Percentiles rank a stretch among this genome's conserved stretches.
Evolutionary conservation across 257 asterid species (phyloP).

Genomic region (Perilla frutescens): DNA sequence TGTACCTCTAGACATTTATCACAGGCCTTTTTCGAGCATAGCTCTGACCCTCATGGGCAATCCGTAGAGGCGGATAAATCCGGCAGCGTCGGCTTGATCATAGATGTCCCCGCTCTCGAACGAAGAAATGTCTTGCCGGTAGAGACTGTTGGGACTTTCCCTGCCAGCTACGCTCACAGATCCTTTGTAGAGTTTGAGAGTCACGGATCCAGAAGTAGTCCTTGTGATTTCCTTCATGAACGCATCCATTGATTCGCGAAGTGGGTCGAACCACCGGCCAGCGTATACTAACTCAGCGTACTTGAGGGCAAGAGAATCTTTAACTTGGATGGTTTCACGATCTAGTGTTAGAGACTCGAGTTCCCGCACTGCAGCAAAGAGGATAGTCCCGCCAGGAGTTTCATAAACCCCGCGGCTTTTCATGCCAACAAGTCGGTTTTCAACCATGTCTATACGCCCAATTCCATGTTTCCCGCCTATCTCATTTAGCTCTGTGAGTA

Average conservation of each 20-base stretch:
- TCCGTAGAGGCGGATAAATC: constrained; percentile 86
- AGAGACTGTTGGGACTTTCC: constrained; percentile 76
- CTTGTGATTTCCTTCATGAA: constrained; percentile 91
- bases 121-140: constrained; percentile 87
- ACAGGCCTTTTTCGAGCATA: constrained; percentile 69
- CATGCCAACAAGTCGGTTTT: constrained; percentile 92
- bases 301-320: constrained; percentile 87
- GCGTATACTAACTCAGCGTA: constrained; percentile 89
- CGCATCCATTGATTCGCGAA: constrained; percentile 87
- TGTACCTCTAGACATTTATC: constrained; percentile 20
- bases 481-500: constrained; percentile 76
- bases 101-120: constrained; percentile 91
- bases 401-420: constrained; percentile 97
- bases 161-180: constrained; percentile 68
- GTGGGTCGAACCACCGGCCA: constrained; percentile 95
- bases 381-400: constrained; percentile 95
- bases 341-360: constrained; percentile 96
- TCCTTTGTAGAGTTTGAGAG: constrained; percentile 86
- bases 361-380: constrained; percentile 75
- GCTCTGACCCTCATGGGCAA: constrained; percentile 81
- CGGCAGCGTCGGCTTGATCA: constrained; percentile 95
- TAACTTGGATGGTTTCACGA: constrained; percentile 82
- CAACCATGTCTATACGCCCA: constrained; percentile 94
- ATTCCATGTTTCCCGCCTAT: constrained; percentile 89
- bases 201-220: constrained; percentile 80